These are phyloP conservation scores for Pterocarpus santalinus DNA, from an alignment of 306 rosid species.

Conservation along the genomic window DNA sequence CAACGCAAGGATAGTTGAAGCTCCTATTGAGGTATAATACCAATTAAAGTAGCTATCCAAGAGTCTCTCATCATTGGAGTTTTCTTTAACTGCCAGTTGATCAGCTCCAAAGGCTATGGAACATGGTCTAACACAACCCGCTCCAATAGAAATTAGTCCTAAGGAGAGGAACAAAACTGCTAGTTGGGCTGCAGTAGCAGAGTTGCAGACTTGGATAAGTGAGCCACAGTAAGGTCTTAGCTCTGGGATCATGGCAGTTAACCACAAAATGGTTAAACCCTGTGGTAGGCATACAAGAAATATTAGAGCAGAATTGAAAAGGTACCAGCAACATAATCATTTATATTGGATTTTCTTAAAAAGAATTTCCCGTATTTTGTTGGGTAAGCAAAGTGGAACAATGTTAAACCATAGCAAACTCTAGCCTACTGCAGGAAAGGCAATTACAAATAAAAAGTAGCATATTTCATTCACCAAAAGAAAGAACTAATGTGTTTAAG, in stretches of 20 bases:
- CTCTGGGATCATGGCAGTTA: conserved; percentile 59
- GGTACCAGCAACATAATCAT: conserved; percentile 17
- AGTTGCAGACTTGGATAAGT: conserved; percentile 12
- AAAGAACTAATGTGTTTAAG: neutral
- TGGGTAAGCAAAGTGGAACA: neutral
- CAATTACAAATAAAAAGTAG: neutral
- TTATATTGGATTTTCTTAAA: neutral
- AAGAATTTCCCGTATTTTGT: neutral
- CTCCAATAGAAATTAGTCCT: conserved; percentile 63
- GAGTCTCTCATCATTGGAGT: conserved; percentile 36
- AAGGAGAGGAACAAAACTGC: conserved; percentile 53
- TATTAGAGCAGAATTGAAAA: conserved; percentile 11
- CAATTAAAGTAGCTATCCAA: conserved; percentile 63
- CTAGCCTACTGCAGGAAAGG: neutral
- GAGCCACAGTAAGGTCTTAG: conserved; percentile 51
- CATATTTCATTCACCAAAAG: neutral
- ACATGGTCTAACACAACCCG: conserved; percentile 68
- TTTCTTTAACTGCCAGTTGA: conserved; percentile 48
- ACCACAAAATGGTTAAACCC: conserved; percentile 60
- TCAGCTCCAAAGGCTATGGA: conserved; percentile 73
- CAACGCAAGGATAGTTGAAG: conserved; percentile 48
- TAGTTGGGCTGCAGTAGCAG: conserved; percentile 51
- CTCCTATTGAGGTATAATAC: conserved; percentile 54
- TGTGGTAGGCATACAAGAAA: conserved; percentile 1
- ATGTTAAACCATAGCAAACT: neutral